Conservation (phyloP, 257 asterid species). For the Orobanche coerulescens region DNA sequence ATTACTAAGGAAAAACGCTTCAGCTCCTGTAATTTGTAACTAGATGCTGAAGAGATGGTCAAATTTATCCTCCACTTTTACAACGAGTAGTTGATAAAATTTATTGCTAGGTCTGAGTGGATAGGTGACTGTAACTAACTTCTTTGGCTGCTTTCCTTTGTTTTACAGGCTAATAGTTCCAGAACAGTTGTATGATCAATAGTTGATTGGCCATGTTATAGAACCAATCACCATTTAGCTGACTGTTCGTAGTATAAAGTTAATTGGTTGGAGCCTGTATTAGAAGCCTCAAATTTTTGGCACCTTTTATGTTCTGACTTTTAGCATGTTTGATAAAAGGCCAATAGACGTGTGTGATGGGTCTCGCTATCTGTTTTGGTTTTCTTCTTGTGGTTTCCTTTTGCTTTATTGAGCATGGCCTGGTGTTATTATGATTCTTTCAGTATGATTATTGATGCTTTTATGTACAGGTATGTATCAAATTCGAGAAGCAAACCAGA, state of each 20-base stretch:
- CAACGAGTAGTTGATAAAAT: background rate
- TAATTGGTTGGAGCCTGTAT: constrained; percentile 1
- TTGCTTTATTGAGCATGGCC: constrained; percentile 7
- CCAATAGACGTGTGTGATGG: background rate
- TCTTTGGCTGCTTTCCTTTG: background rate
- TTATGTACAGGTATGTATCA: constrained; percentile 88
- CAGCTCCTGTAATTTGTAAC: background rate
- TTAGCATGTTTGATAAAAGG: constrained; percentile 9
- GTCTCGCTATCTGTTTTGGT: constrained; percentile 5
- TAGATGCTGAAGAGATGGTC: constrained; percentile 1
- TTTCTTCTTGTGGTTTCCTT: background rate
- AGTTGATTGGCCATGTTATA: background rate
- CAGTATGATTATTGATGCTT: constrained; percentile 6
- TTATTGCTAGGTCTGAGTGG: background rate
- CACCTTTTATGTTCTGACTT: background rate
- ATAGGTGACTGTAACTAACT: background rate
- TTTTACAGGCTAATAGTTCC: background rate
- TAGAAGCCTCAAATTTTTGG: background rate
- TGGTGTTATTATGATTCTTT: background rate
- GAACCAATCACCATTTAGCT: background rate
- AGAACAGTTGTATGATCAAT: background rate
- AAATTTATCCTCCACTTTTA: background rate
- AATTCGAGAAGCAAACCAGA: constrained; percentile 98
- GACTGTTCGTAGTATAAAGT: background rate
- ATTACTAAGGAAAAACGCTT: background rate